phyloP scores from a whole-genome alignment of 768 basidiomycete species.

The Psilocybe cyanescens region DNA sequence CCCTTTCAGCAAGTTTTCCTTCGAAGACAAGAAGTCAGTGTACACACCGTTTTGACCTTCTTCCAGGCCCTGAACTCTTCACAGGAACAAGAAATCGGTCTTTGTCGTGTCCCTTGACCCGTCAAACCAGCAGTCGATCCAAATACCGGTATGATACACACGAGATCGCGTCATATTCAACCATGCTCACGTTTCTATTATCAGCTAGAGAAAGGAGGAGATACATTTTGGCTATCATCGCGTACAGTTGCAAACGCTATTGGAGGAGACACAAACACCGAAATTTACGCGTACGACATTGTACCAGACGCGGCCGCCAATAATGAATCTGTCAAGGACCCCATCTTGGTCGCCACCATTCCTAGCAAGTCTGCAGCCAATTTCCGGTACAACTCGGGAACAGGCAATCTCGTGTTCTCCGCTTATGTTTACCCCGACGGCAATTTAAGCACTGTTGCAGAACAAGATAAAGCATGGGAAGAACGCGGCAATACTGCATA shows the following conservation, averaged over 20 bases:
- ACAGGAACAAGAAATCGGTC: constrained; percentile 73
- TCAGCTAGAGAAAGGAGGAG: constrained; percentile 67
- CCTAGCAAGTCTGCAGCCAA: constrained; percentile 71
- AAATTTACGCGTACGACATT: constrained; percentile 65
- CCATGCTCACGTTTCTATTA: not conserved
- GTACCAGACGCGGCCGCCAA: constrained; percentile 27
- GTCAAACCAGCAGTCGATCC: constrained; percentile 43
- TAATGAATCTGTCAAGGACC: constrained; percentile 33
- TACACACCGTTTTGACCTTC: not conserved
- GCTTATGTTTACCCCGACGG: constrained; percentile 82
- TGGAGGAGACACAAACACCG: constrained; percentile 53
- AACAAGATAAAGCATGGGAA: constrained; percentile 74
- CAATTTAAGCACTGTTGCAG: constrained; percentile 65
- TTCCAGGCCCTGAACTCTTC: not conserved
- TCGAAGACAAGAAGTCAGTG: constrained; percentile 74
- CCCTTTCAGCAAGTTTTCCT: constrained; percentile 68
- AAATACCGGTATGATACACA: constrained; percentile 50
- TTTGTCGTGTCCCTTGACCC: constrained; percentile 63
- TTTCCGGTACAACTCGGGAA: constrained; percentile 64
- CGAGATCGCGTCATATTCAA: not conserved
- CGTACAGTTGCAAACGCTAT: constrained; percentile 75
- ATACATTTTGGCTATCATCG: constrained; percentile 78
- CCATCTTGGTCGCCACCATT: constrained; percentile 61
- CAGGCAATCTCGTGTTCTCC: constrained; percentile 79
- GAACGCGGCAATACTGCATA: constrained; percentile 72